These are phyloP conservation scores for Kwoniella shandongensis DNA, from an alignment of 768 basidiomycete genomes.

Conservation along the genomic window DNA sequence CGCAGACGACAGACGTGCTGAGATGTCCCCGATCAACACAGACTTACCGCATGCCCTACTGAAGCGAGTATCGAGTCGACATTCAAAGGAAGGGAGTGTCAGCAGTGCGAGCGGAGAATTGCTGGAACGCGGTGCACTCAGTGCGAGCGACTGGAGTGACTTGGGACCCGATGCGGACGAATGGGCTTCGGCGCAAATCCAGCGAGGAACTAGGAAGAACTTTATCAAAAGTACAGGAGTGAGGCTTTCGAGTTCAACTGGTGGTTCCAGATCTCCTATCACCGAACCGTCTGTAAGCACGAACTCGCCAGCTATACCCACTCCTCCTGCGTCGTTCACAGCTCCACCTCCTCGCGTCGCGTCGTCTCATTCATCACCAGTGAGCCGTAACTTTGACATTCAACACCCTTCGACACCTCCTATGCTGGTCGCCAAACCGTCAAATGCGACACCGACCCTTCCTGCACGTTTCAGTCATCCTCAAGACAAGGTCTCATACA, in stretches of 20 bases:
- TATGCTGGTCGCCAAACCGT: conserved; percentile 11
- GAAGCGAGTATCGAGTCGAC: conserved; percentile 29
- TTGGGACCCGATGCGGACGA: conserved; percentile 22
- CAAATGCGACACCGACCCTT: conserved; percentile 6
- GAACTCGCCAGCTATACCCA: conserved; percentile 22
- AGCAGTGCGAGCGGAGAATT: conserved; percentile 44
- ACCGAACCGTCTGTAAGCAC: conserved; percentile 20
- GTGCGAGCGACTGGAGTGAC: conserved; percentile 37
- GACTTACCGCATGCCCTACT: conserved; percentile 18
- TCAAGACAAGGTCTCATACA: neutral
- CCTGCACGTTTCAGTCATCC: neutral
- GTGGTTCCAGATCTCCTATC: conserved; percentile 31
- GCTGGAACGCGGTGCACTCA: conserved; percentile 24
- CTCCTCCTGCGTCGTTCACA: conserved; percentile 14
- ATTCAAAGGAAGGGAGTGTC: conserved; percentile 47
- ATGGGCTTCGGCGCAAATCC: neutral
- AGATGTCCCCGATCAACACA: conserved; percentile 29
- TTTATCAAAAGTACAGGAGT: neutral
- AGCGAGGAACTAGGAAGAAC: neutral
- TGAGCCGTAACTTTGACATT: conserved; percentile 11
- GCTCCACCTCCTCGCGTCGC: conserved; percentile 4
- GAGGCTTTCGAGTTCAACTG: conserved; percentile 16
- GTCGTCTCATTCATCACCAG: conserved; percentile 21
- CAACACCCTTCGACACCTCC: conserved; percentile 11
- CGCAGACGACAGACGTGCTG: conserved; percentile 18